Conservation (phyloP, 495 filamentous ascomycete genomes). For the Monascus purpureus region DNA sequence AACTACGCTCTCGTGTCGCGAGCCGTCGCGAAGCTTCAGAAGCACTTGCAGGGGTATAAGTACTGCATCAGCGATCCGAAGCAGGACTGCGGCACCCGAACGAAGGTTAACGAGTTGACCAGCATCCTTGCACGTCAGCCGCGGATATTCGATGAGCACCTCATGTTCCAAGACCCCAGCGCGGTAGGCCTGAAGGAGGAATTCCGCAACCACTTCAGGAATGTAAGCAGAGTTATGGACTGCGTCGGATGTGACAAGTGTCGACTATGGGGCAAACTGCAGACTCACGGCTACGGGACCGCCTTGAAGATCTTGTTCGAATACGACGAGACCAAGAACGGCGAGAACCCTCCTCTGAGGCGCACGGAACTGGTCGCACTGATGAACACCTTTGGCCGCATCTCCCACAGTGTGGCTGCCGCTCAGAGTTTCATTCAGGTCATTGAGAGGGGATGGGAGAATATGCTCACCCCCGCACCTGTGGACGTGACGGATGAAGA, state of each 20-base stretch:
- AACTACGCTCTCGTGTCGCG: slow-evolving; percentile 91
- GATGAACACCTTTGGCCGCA: slow-evolving; percentile 81
- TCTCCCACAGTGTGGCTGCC: slow-evolving; percentile 65
- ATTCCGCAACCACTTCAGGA: slow-evolving; percentile 93
- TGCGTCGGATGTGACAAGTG: slow-evolving; percentile 99
- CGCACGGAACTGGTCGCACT: slow-evolving; percentile 87
- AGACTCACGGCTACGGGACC: slow-evolving; percentile 88
- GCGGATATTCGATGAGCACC: slow-evolving; percentile 81
- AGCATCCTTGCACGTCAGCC: slow-evolving; percentile 46
- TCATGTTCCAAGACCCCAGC: slow-evolving; percentile 66
- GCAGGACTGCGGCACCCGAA: slow-evolving; percentile 66
- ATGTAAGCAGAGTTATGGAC: slow-evolving; percentile 93
- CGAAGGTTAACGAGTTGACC: slow-evolving; percentile 62
- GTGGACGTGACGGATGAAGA: slow-evolving; percentile 4
- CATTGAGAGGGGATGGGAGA: slow-evolving; percentile 24
- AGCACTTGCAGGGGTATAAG: slow-evolving; percentile 69
- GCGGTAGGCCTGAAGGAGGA: slow-evolving; percentile 83
- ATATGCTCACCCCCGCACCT: slow-evolving; percentile 21
- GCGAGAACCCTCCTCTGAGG: slow-evolving; percentile 60
- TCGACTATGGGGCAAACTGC: slow-evolving; percentile 95
- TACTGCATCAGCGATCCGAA: slow-evolving; percentile 78
- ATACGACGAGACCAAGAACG: slow-evolving; percentile 67
- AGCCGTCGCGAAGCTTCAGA: slow-evolving; percentile 80
- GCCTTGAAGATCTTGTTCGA: slow-evolving; percentile 94
- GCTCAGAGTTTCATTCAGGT: slow-evolving; percentile 58